Conservation (phyloP, 768 basidiomycete species). For the Mycena capillaripes region DNA sequence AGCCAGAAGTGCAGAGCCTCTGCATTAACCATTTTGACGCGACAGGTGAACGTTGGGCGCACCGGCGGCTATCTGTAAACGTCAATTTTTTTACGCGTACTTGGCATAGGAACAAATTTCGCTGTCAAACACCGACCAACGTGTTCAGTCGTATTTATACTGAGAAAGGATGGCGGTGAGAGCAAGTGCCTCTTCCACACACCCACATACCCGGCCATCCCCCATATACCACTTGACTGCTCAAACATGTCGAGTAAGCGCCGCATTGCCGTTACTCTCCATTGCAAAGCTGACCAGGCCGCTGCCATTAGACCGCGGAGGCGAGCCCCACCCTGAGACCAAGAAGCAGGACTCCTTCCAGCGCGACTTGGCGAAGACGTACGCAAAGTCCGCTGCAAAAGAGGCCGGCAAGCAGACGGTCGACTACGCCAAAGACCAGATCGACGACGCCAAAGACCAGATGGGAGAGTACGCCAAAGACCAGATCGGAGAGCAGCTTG, state of each 20-base stretch:
- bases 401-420: slow-evolving; percentile 44
- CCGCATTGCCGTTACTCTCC: neutral
- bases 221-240: slow-evolving; percentile 14
- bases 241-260: neutral
- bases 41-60: slow-evolving; percentile 30
- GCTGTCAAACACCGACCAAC: neutral
- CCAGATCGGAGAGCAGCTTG: slow-evolving; percentile 27
- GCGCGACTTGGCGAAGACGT: slow-evolving; percentile 39
- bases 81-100: neutral
- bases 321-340: slow-evolving; percentile 9
- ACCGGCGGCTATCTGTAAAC: slow-evolving; percentile 14
- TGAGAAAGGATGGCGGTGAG: neutral
- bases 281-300: neutral
- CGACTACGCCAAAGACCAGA: slow-evolving; percentile 41
- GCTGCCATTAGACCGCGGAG: neutral
- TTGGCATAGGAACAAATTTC: slow-evolving; percentile 22
- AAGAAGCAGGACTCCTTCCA: slow-evolving; percentile 28
- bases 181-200: neutral
- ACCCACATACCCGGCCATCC: slow-evolving; percentile 20
- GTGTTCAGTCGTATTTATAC: slow-evolving; percentile 24
- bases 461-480: slow-evolving; percentile 9
- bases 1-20: neutral
- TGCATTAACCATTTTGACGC: neutral
- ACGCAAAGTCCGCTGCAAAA: no score
- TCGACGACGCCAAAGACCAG: neutral